Evolutionary conservation across 345 rosid genomes (phyloP), one percentile per base, ranked within the genome.

Genomic region (Draba incana): DNA sequence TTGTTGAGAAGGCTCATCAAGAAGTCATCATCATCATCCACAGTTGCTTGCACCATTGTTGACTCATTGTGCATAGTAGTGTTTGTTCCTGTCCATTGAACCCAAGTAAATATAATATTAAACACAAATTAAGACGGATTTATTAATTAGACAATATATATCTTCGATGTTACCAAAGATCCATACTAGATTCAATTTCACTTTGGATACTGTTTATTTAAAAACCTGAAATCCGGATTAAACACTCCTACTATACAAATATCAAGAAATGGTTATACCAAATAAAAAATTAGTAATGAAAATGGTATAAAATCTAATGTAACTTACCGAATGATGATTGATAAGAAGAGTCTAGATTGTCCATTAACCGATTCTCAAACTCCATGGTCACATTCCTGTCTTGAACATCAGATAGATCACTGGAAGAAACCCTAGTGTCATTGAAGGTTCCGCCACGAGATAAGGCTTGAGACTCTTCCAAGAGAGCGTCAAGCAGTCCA

Each of bases 21-120:
- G 35, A 89, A 62, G 61, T 83, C 89, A 1, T 90, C 96, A 44
- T 87, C 91, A 68, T 75, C 78, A 61, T 75, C 77, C 86, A 81
- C 60, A 37, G 80, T 65, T 39, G 70, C 62, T 69, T 75, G 78
- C 81, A 79, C 80, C 75, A 71, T 82, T 25, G 62, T 35, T 60
- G 77, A 25, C 14, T 78, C 88, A 60, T 81, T 66, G 62, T 62
- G 20, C 64, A 28, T 28, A 12, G 53, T 71, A 38, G 69, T 44
- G 42, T 81, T 79, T 64, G 61, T 42, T 66, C 57, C 85, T 80
- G 65, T 56, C 23, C 52, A 56, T 66, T 16, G 10, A 15, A 74
- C 42, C 39, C 37, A 14, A 48, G 13, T 10, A 20, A 35, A 48
- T 57, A 4, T n/a, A 47, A 31, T 47, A 56, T 45, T 8, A 24